Evolutionary conservation across 2,329 filamentous ascomycete genomes (phyloP), one percentile per base, ranked within the genome.

Genomic region (Dothideomycetidae sp.): DNA sequence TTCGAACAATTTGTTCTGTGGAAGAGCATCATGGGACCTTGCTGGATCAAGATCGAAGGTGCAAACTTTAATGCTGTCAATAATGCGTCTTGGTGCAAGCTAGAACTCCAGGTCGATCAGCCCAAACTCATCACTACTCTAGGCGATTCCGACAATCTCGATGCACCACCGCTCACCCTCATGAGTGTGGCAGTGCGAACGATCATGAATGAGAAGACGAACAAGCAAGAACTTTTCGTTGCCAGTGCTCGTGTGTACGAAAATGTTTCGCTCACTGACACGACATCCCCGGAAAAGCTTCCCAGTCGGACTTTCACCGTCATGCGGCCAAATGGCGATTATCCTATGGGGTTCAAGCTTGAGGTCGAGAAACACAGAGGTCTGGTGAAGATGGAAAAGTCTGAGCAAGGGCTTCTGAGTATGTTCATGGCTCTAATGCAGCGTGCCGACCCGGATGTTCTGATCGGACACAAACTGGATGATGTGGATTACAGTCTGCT

Each of bases 1-100:
- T 98, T 98, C 50, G 90, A 98, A 59, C 90, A 98, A 50, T 98
- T 98, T 53, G 90, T 98, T 13, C 69, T 98, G 4, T 94, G 86
- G 81, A 96, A 94, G 63, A 93, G 93, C 53, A 82, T 98, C 49
- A 98, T 94, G 88, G 90, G 90, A 1, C 90, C 90, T 18, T 96
- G 90, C 57, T 98, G 90, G 90, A 71, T 98, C 31, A 86, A 79
- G 53, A 90, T 98, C 39, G 72, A 85, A 46, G 78, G 81, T 47
- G 81, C 81, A 18, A 78, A 94, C 55, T 94, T 93, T 54, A 70
- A 71, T 12, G 68, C 80, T 4, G 69, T 96, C 47, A 88, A 84
- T 58, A 94, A 94, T 50, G 81, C 85, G 9, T 98, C 90, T 1
- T 90, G 92, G 72, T 94, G 90, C 67, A 96, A 94, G 59, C 73